Percentiles rank a stretch among this genome's conserved stretches.
Conservation (phyloP, 805 yeast species). For the Saccharomycopsis fibuligera region DNA sequence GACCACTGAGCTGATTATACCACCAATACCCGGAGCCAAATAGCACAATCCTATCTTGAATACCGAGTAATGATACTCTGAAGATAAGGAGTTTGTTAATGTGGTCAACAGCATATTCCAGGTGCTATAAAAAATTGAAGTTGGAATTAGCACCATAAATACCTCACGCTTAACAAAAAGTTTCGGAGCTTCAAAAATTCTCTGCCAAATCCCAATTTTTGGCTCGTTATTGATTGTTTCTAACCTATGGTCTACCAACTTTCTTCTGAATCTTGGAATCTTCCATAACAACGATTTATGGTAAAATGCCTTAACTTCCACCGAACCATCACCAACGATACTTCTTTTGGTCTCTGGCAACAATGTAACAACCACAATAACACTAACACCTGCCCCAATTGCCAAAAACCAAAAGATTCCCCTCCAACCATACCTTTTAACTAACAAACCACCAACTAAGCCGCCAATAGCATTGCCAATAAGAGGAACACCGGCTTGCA, state of each 20-base stretch:
- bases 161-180: constrained; percentile 6
- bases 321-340: constrained; percentile 69
- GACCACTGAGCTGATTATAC: constrained; percentile 51
- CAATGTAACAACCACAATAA: constrained; percentile 29
- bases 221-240: constrained; percentile 14
- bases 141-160: constrained; percentile 6
- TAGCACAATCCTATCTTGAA: constrained; percentile 66
- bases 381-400: constrained; percentile 48
- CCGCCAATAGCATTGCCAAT: constrained; percentile 78
- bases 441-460: constrained; percentile 52
- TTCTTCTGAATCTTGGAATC: constrained; percentile 26
- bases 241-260: constrained; percentile 29
- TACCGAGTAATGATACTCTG: constrained; percentile 43
- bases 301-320: constrained; percentile 37
- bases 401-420: constrained; percentile 69
- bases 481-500: constrained; percentile 57
- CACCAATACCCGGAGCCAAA: constrained; percentile 66
- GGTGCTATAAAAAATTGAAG: constrained; percentile 37
- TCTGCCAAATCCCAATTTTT: background rate
- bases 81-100: constrained; percentile 48
- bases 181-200: constrained; percentile 7
- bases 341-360: constrained; percentile 74
- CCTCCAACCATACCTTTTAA: constrained; percentile 55
- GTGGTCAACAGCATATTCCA: constrained; percentile 70
- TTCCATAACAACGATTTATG: constrained; percentile 41